These are phyloP conservation scores for Royoungia palumana DNA, from an alignment of 768 basidiomycete species.

Conservation along the genomic window DNA sequence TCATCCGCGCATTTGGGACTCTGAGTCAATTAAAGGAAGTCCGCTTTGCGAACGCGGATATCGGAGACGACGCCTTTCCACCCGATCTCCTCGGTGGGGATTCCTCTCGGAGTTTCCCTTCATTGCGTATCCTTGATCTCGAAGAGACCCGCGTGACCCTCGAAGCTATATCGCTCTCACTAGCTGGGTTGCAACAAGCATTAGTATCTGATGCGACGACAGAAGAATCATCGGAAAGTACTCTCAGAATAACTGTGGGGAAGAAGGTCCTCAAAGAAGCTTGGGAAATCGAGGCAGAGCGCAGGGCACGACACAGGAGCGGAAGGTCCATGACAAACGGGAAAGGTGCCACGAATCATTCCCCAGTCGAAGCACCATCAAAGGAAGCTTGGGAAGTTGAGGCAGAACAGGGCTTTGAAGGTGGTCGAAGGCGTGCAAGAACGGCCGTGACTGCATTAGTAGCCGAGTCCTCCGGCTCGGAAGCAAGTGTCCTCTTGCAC, in stretches of 20 bases:
- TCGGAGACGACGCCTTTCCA: conserved; percentile 60
- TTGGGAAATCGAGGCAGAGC: conserved; percentile 79
- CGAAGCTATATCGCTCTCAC: conserved; percentile 42
- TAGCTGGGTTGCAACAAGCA: conserved; percentile 47
- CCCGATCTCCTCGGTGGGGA: conserved; percentile 14
- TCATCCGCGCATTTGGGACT: conserved; percentile 46
- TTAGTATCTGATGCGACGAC: conserved; percentile 53
- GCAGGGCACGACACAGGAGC: conserved; percentile 41
- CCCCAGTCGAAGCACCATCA: conserved; percentile 29
- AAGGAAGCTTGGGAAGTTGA: conserved; percentile 83
- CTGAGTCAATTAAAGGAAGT: conserved; percentile 57
- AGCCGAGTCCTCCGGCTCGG: conserved; percentile 31
- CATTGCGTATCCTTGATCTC: conserved; percentile 57
- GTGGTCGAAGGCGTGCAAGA: conserved; percentile 61
- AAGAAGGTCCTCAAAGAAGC: conserved; percentile 68
- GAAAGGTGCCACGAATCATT: background rate
- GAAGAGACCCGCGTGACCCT: conserved; percentile 59
- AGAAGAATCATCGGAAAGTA: conserved; percentile 52
- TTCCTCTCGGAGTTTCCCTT: conserved; percentile 41
- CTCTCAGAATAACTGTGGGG: conserved; percentile 58
- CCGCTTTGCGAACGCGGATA: conserved; percentile 50
- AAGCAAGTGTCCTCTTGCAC: conserved; percentile 1
- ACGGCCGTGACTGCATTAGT: conserved; percentile 38
- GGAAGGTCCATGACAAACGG: conserved; percentile 30
- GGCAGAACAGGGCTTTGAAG: conserved; percentile 74